Conservation (phyloP, 1,139 yeast genomes). For the Debaryomycetaceae sp. region DNA sequence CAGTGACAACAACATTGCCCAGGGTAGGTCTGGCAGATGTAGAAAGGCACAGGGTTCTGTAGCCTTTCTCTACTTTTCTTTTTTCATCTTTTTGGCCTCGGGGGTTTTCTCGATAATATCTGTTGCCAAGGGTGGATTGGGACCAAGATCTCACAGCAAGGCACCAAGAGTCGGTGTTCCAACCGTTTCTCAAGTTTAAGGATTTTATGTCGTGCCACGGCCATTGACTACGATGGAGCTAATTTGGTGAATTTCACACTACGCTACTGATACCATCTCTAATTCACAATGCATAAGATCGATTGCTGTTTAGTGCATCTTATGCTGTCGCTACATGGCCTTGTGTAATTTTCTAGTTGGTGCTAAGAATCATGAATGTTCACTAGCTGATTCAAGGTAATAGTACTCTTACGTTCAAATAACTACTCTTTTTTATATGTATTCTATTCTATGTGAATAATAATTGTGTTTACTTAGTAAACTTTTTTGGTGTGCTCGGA, state of each 20-base stretch:
- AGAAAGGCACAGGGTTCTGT: constrained; percentile 91
- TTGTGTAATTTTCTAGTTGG: neutral
- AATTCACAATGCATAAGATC: neutral
- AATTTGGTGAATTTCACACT: neutral
- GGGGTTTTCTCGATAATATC: constrained; percentile 57
- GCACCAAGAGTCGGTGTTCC: constrained; percentile 81
- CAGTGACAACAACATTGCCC: constrained; percentile 61
- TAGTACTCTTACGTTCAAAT: neutral
- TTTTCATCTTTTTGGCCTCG: constrained; percentile 71
- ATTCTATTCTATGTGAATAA: neutral
- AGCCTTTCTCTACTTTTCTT: constrained; percentile 88
- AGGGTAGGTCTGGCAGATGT: constrained; percentile 80
- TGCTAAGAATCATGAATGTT: neutral
- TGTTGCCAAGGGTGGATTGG: constrained; percentile 71
- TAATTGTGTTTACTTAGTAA: neutral
- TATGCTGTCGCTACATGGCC: neutral
- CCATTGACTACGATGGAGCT: too few species aligned
- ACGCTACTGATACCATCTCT: neutral
- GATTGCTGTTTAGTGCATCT: neutral
- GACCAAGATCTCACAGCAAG: constrained; percentile 41
- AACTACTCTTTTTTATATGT: neutral
- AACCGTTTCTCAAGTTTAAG: constrained; percentile 78
- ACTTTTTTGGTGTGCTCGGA: too few species aligned
- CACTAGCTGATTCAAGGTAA: neutral
- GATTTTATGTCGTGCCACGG: neutral